Conservation (phyloP, 2,329 filamentous ascomycete genomes). For the Cladosporium colombiae region DNA sequence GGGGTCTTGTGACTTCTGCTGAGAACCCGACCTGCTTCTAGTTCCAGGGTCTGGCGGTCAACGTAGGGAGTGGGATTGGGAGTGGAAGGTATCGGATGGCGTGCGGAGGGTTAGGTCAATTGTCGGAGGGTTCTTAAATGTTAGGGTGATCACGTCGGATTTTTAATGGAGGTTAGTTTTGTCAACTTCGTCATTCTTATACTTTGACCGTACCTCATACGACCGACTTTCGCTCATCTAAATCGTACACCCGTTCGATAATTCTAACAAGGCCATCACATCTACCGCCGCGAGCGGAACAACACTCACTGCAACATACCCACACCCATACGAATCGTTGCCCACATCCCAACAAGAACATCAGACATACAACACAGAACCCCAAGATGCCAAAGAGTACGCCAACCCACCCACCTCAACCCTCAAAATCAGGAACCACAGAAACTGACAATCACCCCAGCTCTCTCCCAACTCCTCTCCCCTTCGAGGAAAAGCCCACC, state of each 20-base stretch:
- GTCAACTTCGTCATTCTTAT: too few species aligned
- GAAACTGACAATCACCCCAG: not conserved
- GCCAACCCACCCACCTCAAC: not conserved
- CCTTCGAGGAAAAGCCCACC: conserved; percentile 2
- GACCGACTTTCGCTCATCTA: not conserved
- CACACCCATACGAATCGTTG: not conserved
- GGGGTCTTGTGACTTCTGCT: not conserved
- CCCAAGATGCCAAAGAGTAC: not conserved
- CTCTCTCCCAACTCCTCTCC: conserved; percentile 11
- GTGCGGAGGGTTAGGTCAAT: not conserved
- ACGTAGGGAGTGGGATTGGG: not conserved
- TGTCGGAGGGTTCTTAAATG: not conserved
- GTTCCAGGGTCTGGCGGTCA: not conserved
- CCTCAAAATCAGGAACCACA: not conserved
- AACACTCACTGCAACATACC: not conserved
- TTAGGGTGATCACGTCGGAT: not conserved
- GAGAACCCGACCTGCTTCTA: not conserved
- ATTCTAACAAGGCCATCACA: too few species aligned
- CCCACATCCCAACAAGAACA: not conserved
- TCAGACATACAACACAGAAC: not conserved
- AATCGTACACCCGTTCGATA: too few species aligned
- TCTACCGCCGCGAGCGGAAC: too few species aligned
- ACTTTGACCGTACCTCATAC: not conserved
- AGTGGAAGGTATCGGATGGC: not conserved
- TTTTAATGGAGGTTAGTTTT: too few species aligned